Conservation (phyloP, 2,329 filamentous ascomycete species). For the Fusarium sp. region DNA sequence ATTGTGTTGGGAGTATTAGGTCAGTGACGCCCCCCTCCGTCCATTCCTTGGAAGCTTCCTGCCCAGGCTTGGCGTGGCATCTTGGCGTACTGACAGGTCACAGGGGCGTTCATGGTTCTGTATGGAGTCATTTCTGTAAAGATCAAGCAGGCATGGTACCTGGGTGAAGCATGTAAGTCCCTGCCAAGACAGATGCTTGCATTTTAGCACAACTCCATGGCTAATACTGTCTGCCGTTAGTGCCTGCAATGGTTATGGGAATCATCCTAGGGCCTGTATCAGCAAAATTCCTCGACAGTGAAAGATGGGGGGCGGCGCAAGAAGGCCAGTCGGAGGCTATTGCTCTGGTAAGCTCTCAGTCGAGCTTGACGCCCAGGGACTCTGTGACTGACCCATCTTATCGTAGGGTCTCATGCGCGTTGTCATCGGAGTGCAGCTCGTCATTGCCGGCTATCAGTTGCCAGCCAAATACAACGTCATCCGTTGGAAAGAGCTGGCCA, state of each 20-base stretch:
- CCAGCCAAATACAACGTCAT: constrained; percentile 68
- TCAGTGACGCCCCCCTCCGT: constrained; percentile 43
- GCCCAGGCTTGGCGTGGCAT: constrained; percentile 3
- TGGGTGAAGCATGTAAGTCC: constrained; percentile 68
- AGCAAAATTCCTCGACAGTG: constrained; percentile 65
- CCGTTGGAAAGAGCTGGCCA: constrained; percentile 67
- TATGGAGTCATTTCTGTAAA: constrained; percentile 67
- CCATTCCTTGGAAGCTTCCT: background rate
- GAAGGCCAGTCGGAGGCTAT: constrained; percentile 54
- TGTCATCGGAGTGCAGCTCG: constrained; percentile 73
- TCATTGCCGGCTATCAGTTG: constrained; percentile 74
- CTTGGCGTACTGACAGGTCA: constrained; percentile 7
- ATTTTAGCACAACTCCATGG: background rate
- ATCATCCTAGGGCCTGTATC: constrained; percentile 68
- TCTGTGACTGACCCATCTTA: constrained; percentile 4
- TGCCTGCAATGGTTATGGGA: constrained; percentile 69
- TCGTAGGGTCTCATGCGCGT: constrained; percentile 66
- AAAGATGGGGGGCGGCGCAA: constrained; percentile 42
- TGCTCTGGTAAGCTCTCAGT: constrained; percentile 53
- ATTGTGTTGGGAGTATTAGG: constrained; percentile 63
- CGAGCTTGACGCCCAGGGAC: background rate
- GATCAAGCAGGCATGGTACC: constrained; percentile 67
- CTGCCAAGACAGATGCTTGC: background rate
- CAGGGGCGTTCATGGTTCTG: constrained; percentile 63
- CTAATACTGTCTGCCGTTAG: constrained; percentile 49